Evolutionary conservation across 495 filamentous ascomycete species (phyloP).

Genomic region (Lophiotrema nucula): DNA sequence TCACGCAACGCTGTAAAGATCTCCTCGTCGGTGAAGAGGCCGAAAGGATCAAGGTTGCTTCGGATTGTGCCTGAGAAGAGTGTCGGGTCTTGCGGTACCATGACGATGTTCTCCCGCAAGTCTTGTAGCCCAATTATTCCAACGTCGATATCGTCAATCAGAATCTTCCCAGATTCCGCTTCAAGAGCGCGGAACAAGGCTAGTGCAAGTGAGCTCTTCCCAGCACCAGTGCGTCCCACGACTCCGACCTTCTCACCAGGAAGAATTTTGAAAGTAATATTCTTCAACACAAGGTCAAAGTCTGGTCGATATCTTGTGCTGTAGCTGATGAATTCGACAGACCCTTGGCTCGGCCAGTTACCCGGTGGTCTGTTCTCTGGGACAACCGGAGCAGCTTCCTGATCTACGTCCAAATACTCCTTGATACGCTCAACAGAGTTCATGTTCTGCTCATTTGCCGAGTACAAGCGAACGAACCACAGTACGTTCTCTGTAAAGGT

Average conservation of each 20-base stretch:
- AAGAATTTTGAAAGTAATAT: conserved; percentile 81
- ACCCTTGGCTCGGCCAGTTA: conserved; percentile 83
- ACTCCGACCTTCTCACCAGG: conserved; percentile 93
- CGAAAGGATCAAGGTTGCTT: conserved; percentile 93
- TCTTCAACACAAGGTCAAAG: conserved; percentile 78
- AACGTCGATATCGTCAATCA: conserved; percentile 89
- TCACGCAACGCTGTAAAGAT: conserved; percentile 83
- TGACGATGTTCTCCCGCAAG: conserved; percentile 89
- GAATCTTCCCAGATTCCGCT: conserved; percentile 83
- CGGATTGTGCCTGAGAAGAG: conserved; percentile 95
- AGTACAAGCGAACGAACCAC: conserved; percentile 95
- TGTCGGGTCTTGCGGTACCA: conserved; percentile 97
- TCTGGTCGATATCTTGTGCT: conserved; percentile 85
- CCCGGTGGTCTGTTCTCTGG: conserved; percentile 71
- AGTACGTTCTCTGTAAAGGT: conserved; percentile 96
- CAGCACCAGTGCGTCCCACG: conserved; percentile 93
- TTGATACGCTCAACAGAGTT: conserved; percentile 98
- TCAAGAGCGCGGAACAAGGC: conserved; percentile 97
- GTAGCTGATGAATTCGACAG: conserved; percentile 84
- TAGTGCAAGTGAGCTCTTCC: conserved; percentile 92
- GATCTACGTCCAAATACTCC: conserved; percentile 95
- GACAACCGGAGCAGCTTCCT: conserved; percentile 79
- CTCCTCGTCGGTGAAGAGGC: conserved; percentile 84
- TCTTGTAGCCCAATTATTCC: conserved; percentile 84
- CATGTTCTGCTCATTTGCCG: conserved; percentile 98